A percentile compares a stretch with the other conserved stretches of the same genome.
Evolutionary conservation across 1,139 yeast genomes (phyloP).

Genomic region (Suhomyces taliae): DNA sequence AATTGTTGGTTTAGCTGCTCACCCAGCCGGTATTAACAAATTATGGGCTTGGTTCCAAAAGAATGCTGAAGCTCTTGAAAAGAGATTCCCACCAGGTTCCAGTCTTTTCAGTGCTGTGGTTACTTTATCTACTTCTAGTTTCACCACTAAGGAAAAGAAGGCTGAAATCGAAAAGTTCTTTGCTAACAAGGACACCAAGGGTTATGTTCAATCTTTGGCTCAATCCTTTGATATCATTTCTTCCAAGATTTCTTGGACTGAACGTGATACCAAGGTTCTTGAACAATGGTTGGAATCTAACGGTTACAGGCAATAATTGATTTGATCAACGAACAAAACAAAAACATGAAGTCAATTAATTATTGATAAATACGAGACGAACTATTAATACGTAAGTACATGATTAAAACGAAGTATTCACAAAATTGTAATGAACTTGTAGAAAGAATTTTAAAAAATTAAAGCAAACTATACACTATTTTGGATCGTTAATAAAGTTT

Average conservation of each 20-base stretch:
- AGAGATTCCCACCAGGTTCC: conserved; percentile 77
- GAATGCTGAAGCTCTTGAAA: conserved; percentile 70
- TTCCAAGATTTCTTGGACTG: conserved; percentile 64
- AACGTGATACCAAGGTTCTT: conserved; percentile 59
- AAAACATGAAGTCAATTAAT: background rate
- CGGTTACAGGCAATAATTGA: conserved; percentile 33
- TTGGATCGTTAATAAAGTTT: too few species aligned
- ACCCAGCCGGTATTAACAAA: conserved; percentile 60
- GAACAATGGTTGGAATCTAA: conserved; percentile 52
- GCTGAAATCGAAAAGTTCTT: conserved; percentile 62
- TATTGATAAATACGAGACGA: background rate
- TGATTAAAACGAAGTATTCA: background rate
- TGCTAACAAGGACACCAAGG: conserved; percentile 60
- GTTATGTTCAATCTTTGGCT: conserved; percentile 71
- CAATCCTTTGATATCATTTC: conserved; percentile 68
- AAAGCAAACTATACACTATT: too few species aligned
- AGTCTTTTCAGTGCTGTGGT: conserved; percentile 78
- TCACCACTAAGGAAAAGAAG: conserved; percentile 61
- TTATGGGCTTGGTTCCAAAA: conserved; percentile 74
- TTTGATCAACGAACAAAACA: background rate
- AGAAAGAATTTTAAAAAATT: too few species aligned
- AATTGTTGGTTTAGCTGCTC: conserved; percentile 66
- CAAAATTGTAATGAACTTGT: too few species aligned
- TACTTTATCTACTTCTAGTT: conserved; percentile 59
- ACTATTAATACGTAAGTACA: background rate